Base-by-base conservation (phyloP, 2,329 filamentous ascomycete genomes). In the Aureobasidium sp. region DNA sequence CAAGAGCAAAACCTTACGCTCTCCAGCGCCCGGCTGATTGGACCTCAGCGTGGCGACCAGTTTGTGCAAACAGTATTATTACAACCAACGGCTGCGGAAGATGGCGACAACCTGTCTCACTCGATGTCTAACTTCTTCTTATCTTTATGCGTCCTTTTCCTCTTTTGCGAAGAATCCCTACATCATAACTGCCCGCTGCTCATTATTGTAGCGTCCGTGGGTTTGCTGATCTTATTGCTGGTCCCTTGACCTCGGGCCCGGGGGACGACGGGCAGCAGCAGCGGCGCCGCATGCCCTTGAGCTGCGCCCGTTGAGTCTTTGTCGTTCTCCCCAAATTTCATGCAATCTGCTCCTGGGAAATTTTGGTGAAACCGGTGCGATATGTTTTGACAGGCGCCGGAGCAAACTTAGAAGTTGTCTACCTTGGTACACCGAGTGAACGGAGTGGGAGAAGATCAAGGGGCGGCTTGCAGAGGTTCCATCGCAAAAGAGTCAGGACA, bases 21-120 rank as follows among this genome's bases (percentile, higher is more conserved):
- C 39, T 44, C 39, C 39, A n/a, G 53, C 11, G 16, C 16, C 32
- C 42, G 54, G 54, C 39, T 58, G 54, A 48, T 48, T 58, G 54
- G 54, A 30, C 21, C 32, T 21, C 54, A 57, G 53, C 53, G 41
- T 48, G 54, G 54, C 54, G 54, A 58, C 32, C 54, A 48, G 29
- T 54, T 54, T 36, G 13, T 29, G 16, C 15, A 30, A 58, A 58
- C 54, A 44, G 54, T 58, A 47, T 48, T 58, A 58, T 58, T 58
- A 58, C 54, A 44, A 42, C 32, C 41, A 58, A 58, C 54, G 54
- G 54, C 32, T 30, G 39, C 54, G 32, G 41, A 58, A 58, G 54
- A 58, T 58, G 41, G 54, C 54, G 41, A 58, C 42, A 42, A 48
- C 30, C 42, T 58, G 54, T 58, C 54, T 58, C 54, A 58, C 25